phyloP scores from a whole-genome alignment of 306 rosid species.

The Canavalia gladiata region DNA sequence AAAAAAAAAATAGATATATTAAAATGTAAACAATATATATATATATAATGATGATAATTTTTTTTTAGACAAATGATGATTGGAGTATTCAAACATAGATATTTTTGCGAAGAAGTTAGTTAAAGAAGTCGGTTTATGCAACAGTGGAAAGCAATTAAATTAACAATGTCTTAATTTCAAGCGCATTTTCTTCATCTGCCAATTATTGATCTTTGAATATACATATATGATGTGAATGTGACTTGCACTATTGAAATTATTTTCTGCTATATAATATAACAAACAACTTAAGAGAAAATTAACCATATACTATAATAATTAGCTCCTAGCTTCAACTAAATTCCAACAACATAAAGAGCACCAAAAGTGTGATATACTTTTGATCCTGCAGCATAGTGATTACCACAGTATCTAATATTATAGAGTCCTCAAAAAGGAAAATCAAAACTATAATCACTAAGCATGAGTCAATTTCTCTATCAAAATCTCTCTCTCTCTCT shows the following conservation, averaged over 20 bases:
- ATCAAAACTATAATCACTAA: slow-evolving; percentile 6
- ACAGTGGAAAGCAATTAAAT: background rate
- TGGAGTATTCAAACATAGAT: background rate
- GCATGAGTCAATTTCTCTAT: slow-evolving; percentile 33
- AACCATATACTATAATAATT: slow-evolving; percentile 21
- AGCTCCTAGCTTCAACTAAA: slow-evolving; percentile 42
- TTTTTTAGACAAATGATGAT: background rate
- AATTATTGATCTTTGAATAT: slow-evolving; percentile 50
- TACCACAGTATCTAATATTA: background rate
- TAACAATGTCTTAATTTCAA: background rate
- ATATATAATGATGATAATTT: too few species aligned
- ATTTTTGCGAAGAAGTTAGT: background rate
- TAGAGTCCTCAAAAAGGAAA: background rate
- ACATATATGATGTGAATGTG: slow-evolving; percentile 2
- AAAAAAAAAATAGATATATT: too few species aligned
- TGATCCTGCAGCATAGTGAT: slow-evolving; percentile 48
- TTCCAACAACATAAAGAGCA: slow-evolving; percentile 41
- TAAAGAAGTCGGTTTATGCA: background rate
- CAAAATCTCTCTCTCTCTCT: background rate
- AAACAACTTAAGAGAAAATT: slow-evolving; percentile 38
- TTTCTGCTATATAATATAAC: slow-evolving; percentile 16
- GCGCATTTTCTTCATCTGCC: slow-evolving; percentile 34
- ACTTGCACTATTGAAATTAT: slow-evolving; percentile 27
- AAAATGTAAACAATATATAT: too few species aligned
- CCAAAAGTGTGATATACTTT: slow-evolving; percentile 28